phyloP scores from a whole-genome alignment of 352 stramenopile species.

The Phytophthora hibernalis region DNA sequence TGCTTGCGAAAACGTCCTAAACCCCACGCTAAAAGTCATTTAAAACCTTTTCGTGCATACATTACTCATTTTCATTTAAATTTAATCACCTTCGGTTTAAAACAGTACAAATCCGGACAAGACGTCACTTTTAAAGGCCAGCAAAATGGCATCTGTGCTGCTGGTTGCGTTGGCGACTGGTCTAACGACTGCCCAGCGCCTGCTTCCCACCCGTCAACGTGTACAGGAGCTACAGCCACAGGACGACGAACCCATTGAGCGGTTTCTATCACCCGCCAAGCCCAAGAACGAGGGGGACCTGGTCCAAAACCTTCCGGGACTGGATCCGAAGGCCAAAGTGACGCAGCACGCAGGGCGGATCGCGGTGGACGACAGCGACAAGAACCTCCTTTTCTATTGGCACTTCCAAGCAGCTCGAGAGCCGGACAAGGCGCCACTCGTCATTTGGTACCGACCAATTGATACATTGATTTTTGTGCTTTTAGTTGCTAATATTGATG shows the following conservation, averaged over 20 bases:
- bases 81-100: background rate
- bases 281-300: conserved; percentile 41
- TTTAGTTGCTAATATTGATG: background rate
- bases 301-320: conserved; percentile 56
- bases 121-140: background rate
- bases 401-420: conserved; percentile 64
- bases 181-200: conserved; percentile 34
- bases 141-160: conserved; percentile 2
- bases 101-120: background rate
- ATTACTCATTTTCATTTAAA: background rate
- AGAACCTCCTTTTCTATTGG: conserved; percentile 85
- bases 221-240: conserved; percentile 10
- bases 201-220: conserved; percentile 29
- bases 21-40: too few species aligned
- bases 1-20: conserved; percentile 1
- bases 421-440: conserved; percentile 58
- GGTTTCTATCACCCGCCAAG: conserved; percentile 5
- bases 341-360: conserved; percentile 76
- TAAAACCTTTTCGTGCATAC: background rate
- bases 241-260: background rate
- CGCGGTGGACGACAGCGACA: conserved; percentile 48
- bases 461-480: background rate
- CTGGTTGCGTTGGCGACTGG: conserved; percentile 6
- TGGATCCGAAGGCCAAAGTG: conserved; percentile 59
- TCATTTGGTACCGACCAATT: conserved; percentile 64